These are phyloP conservation scores for Magnaporthiopsis incrustans DNA, from an alignment of 2,329 filamentous ascomycete species.

Conservation along the genomic window DNA sequence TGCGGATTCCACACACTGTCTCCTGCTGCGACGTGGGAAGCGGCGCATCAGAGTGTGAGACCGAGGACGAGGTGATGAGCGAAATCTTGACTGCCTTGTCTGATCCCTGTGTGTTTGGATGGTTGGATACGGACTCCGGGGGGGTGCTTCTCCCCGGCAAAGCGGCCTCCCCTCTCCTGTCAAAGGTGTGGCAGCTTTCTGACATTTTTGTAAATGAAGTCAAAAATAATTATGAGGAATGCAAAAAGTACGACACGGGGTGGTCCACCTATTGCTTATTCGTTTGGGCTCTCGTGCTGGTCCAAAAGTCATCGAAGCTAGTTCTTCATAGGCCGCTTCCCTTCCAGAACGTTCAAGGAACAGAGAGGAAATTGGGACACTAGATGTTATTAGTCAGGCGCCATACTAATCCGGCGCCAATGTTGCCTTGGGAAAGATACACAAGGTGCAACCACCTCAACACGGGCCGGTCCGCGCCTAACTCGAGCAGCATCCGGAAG, in stretches of 20 bases:
- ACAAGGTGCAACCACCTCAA: too few relatives aligned
- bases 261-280: too few relatives aligned
- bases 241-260: not conserved
- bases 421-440: too few relatives aligned
- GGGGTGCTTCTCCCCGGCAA: not conserved
- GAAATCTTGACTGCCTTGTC: not conserved
- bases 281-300: too few relatives aligned
- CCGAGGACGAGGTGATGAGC: not conserved
- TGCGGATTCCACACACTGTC: not conserved
- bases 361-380: too few relatives aligned
- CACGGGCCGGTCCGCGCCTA: too few relatives aligned
- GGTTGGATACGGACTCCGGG: not conserved
- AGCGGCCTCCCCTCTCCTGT: not conserved
- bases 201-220: not conserved
- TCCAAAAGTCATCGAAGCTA: too few relatives aligned
- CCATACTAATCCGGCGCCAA: too few relatives aligned
- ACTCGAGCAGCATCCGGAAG: too few relatives aligned
- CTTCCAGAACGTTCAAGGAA: too few relatives aligned
- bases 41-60: not conserved
- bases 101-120: not conserved
- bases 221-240: not conserved
- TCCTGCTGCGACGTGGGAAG: not conserved
- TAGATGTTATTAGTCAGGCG: too few relatives aligned
- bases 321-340: too few relatives aligned
- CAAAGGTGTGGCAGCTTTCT: not conserved